Evolutionary conservation across 176 grass and related monocot species (phyloP).

Genomic region (Zea mays): Zm-B73-REFERENCE-NAM-5.0 NC_050103.1:167681001-167681500

Average conservation of each 20-base stretch:
- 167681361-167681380: neutral
- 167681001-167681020: conserved; percentile 35
- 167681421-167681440: too few species aligned
- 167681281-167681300: conserved; percentile 7
- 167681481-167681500: neutral
- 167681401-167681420: too few species aligned
- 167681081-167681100: too few species aligned
- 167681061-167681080: too few species aligned
- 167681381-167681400: conserved; percentile 4
- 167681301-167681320: neutral
- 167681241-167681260: neutral
- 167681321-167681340: neutral
- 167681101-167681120: too few species aligned
- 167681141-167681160: too few species aligned
- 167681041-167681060: neutral
- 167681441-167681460: neutral
- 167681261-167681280: neutral
- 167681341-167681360: conserved; percentile 14
- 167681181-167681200: too few species aligned
- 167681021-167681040: neutral
- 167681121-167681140: neutral
- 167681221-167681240: neutral
- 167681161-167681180: neutral
- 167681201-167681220: too few species aligned
- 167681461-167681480: neutral